A percentile compares a stretch with the other conserved stretches of the same genome.
Evolutionary conservation across 257 asterid species (phyloP).

Genomic region (Ocimum tenuiflorum): DNA sequence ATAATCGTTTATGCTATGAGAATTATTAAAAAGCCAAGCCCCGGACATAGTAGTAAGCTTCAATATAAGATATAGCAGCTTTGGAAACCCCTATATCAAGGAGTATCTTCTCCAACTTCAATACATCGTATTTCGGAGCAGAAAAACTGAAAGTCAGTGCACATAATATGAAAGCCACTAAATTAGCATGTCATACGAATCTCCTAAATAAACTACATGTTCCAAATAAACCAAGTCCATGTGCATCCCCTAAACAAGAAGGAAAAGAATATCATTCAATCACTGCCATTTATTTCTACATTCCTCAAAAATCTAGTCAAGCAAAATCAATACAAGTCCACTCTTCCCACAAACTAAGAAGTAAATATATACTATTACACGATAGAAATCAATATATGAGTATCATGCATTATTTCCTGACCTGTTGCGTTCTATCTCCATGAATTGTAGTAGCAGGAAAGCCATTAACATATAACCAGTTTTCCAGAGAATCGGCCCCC

Average conservation of each 20-base stretch:
- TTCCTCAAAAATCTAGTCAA: not conserved
- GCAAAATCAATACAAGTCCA: not conserved
- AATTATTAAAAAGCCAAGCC: no score
- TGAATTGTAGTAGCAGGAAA: conserved; percentile 89
- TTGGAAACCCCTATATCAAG: no score
- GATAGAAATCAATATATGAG: not conserved
- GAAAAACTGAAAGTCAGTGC: no score
- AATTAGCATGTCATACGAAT: no score
- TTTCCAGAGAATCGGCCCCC: conserved; percentile 81
- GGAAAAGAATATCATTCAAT: no score
- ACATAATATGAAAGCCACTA: no score
- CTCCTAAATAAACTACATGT: no score
- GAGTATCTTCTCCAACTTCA: no score
- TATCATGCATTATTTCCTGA: conserved; percentile 13
- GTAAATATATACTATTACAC: not conserved
- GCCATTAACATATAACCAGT: conserved; percentile 55
- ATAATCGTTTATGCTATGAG: no score
- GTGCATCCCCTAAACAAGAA: not conserved
- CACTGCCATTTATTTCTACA: not conserved
- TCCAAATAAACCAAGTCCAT: not conserved
- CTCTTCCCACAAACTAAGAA: not conserved
- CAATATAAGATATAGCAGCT: no score
- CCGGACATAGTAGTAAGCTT: no score
- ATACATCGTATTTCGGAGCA: no score
- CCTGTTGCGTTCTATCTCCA: conserved; percentile 90